Conservation (phyloP, 2,329 filamentous ascomycete species). For the Colletotrichum australisinense region DNA sequence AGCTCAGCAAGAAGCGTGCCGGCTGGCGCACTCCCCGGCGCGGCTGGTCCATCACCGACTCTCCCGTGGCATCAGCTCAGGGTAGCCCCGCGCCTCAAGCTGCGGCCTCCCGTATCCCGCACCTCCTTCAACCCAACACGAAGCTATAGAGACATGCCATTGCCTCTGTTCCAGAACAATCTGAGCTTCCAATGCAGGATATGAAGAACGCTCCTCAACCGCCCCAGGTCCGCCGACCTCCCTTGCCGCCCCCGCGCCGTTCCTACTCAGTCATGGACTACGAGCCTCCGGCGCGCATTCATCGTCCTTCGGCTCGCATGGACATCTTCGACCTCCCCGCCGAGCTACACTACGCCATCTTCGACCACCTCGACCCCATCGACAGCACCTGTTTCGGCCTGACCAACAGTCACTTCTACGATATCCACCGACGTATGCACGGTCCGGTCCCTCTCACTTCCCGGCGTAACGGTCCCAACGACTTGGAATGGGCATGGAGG, state of each 20-base stretch:
- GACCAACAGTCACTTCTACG: conserved; percentile 67
- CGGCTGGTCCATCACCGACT: conserved; percentile 60
- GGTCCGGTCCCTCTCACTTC: conserved; percentile 66
- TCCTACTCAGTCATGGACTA: conserved; percentile 72
- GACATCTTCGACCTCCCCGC: conserved; percentile 64
- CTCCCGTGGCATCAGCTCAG: conserved; percentile 41
- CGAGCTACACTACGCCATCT: conserved; percentile 70
- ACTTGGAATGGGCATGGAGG: conserved; percentile 73
- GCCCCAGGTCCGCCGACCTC: conserved; percentile 41
- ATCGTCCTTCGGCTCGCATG: conserved; percentile 57
- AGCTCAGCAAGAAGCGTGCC: conserved; percentile 50
- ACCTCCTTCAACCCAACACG: not conserved
- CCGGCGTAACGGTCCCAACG: conserved; percentile 70
- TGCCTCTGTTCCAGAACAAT: conserved; percentile 34
- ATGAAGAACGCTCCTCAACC: conserved; percentile 35
- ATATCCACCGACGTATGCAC: conserved; percentile 67
- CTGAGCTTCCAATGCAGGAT: conserved; percentile 36
- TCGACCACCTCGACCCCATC: conserved; percentile 73
- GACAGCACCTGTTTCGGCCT: conserved; percentile 73
- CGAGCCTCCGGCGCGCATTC: conserved; percentile 61
- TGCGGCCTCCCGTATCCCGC: conserved; percentile 3
- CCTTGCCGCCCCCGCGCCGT: conserved; percentile 60
- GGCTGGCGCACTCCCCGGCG: conserved; percentile 54
- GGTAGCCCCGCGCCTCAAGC: conserved; percentile 20
- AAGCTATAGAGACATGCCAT: conserved; percentile 22